Evolutionary conservation across 1,284 basidiomycete genomes (phyloP).

Genomic region (Ustilago loliicola): DNA sequence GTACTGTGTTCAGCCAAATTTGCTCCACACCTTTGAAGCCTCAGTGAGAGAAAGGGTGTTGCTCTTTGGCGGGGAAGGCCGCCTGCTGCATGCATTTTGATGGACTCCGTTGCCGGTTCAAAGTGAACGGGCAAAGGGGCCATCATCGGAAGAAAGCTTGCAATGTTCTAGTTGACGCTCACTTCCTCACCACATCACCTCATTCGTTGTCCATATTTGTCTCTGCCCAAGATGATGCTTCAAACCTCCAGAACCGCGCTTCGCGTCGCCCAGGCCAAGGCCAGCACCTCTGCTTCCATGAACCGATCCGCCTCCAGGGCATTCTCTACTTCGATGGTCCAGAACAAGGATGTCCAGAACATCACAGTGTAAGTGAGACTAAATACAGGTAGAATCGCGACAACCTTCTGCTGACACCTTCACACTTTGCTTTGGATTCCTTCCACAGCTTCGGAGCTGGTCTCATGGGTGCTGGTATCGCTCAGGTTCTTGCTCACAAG

Average conservation of each 20-base stretch:
- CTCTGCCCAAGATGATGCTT: conserved; percentile 34
- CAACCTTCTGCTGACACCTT: not conserved
- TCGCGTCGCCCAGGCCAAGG: conserved; percentile 20
- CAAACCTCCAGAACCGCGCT: conserved; percentile 31
- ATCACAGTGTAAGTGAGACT: conserved; percentile 65
- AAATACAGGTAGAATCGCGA: not conserved
- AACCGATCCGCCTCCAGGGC: conserved; percentile 36
- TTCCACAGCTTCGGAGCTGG: conserved; percentile 65
- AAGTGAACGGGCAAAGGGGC: not conserved
- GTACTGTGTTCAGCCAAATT: not conserved
- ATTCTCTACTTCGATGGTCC: conserved; percentile 57
- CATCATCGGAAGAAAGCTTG: conserved; percentile 25
- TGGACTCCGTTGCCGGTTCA: not conserved
- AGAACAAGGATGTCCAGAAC: conserved; percentile 68
- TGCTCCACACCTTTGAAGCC: conserved; percentile 10
- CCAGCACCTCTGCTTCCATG: conserved; percentile 23
- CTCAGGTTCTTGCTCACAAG: conserved; percentile 69
- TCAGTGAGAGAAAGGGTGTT: too few relatives aligned
- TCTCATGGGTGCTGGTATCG: conserved; percentile 70
- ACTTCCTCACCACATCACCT: not conserved
- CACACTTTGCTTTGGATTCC: not conserved
- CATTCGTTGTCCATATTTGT: not conserved
- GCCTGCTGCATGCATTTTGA: not conserved
- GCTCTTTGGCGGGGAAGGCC: not conserved
- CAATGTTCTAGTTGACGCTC: not conserved